These are phyloP conservation scores for Wickerhamomyces mucosus DNA, from an alignment of 805 yeast species.

Conservation along the genomic window DNA sequence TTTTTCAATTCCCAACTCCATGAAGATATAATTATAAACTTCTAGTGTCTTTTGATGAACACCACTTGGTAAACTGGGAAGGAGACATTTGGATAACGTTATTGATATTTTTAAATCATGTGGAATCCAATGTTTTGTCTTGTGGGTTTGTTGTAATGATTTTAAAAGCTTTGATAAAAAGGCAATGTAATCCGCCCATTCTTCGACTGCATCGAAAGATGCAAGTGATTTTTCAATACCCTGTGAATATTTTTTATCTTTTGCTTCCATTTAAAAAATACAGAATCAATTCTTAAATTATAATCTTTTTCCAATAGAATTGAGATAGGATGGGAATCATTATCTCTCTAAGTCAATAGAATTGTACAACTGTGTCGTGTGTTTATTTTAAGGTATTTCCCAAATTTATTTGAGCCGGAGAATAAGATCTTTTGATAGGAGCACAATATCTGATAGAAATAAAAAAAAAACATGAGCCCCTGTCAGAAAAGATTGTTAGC, in stretches of 20 bases:
- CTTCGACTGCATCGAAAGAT: constrained; percentile 73
- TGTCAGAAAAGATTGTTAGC: no score
- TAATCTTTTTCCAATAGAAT: no score
- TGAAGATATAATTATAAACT: constrained; percentile 64
- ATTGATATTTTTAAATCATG: constrained; percentile 55
- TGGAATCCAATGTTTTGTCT: constrained; percentile 51
- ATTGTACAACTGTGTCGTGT: no score
- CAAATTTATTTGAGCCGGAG: no score
- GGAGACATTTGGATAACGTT: constrained; percentile 67
- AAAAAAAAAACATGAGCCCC: no score
- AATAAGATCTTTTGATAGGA: no score
- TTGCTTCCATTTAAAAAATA: constrained; percentile 42
- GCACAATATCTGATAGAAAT: no score
- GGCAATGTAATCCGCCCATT: constrained; percentile 98
- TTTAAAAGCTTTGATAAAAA: constrained; percentile 73
- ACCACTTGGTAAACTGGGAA: constrained; percentile 83
- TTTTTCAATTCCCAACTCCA: constrained; percentile 44
- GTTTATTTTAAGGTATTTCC: no score
- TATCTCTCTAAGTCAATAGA: no score
- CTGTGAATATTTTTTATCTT: constrained; percentile 59
- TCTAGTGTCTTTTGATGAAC: constrained; percentile 86
- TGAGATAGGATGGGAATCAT: neutral
- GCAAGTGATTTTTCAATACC: constrained; percentile 65
- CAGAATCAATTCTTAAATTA: no score
- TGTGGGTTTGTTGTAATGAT: constrained; percentile 44